Conservation (phyloP, 139 green algal species). For the Trebouxia sp. region DNA sequence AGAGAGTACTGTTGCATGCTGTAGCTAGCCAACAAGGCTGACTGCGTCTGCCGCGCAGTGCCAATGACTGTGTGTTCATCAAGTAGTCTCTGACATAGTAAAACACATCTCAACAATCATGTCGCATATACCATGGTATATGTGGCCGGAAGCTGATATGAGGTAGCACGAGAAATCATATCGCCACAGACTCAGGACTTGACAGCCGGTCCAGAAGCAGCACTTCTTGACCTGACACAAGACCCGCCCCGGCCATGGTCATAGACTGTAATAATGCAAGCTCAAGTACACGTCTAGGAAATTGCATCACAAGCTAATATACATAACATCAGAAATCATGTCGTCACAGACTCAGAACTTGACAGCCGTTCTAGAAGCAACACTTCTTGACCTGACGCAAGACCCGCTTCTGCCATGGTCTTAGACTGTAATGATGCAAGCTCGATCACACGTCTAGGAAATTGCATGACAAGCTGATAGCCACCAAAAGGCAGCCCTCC, state of each 20-base stretch:
- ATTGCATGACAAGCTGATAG: conserved; percentile 22
- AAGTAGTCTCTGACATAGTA: too few species aligned
- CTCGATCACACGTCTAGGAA: background rate
- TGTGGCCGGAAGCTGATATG: too few species aligned
- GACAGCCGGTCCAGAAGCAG: background rate
- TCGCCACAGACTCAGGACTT: background rate
- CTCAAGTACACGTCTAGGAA: background rate
- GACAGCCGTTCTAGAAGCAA: background rate
- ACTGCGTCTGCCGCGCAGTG: too few species aligned
- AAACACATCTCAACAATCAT: too few species aligned
- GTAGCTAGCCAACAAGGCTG: too few species aligned
- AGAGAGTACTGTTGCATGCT: too few species aligned
- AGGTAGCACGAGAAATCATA: background rate
- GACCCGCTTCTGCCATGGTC: background rate
- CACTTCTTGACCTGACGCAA: background rate
- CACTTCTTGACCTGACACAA: background rate
- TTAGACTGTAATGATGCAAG: background rate
- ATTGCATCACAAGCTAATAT: conserved; percentile 8
- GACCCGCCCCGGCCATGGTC: background rate
- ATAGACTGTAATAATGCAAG: background rate
- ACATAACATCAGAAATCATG: background rate
- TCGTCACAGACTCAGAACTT: background rate
- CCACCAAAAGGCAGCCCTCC: conserved; percentile 1
- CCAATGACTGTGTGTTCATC: too few species aligned
- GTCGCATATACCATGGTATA: too few species aligned